Evolutionary conservation across 2,329 filamentous ascomycete genomes (phyloP), one percentile per base, ranked within the genome.

Genomic region (Fusarium sterilihyphosum): DNA sequence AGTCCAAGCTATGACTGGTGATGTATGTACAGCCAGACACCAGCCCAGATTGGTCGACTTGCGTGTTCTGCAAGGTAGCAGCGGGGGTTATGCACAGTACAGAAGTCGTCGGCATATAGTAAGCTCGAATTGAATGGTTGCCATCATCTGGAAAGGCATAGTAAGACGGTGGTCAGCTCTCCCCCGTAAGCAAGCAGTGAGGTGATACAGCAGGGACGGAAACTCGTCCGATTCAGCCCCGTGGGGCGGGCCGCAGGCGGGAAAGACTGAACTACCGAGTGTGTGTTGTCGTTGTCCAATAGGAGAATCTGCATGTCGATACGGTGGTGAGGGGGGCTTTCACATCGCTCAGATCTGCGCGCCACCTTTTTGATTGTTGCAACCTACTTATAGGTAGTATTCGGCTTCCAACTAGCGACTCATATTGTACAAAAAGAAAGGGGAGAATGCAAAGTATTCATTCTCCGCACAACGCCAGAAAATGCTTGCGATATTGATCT

Each of bases 391-490:
- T 35, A 35, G 31, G 46, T 54, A 60, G 61, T 56, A 73, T 71
- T 70, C 60, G 67, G 70, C 58, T 64, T 67, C 56, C 62, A 72
- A 65, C 61, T 74, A 62, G 50, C 63, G 62, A 74, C 58, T 61
- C 67, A 61, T 65, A 70, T 70, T 50, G 66, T 75, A 75, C 76
- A 76, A 67, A 61, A 72, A 62, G 64, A 62, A 64, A 69, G 74
- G 72, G 68, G 72, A 60, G 61, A 56, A 64, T 60, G 50, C n/a
- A 61, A 76, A 77, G 66, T 74, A 75, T 69, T 75, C 62, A 74
- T 73, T 75, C 62, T 71, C 70, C 66, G 37, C 65, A 67, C 65
- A 70, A 78, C 72, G 71, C 75, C 67, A 66, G 68, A 57, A 78
- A 78, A 77, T 73, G 67, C 65, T 77, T 74, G 61, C 64, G 65